phyloP scores from a whole-genome alignment of 352 stramenopile genomes.

The Phytopythium kandeliae region DNA sequence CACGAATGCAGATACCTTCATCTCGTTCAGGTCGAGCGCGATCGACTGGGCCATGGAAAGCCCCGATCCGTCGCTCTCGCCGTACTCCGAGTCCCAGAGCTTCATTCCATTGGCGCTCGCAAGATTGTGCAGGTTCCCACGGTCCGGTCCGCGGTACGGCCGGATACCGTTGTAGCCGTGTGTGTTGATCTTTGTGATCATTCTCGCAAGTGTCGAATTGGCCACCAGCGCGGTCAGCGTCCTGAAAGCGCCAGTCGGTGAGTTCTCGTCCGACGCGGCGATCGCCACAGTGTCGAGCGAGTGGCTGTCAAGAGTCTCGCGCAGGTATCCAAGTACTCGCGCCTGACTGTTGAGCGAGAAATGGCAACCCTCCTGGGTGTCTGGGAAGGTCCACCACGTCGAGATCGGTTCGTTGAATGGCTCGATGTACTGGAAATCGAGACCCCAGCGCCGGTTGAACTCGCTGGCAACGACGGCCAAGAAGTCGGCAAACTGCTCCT shows the following conservation, averaged over 20 bases:
- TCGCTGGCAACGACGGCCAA: slow-evolving; percentile 35
- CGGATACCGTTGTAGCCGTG: slow-evolving; percentile 43
- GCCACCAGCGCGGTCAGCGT: slow-evolving; percentile 25
- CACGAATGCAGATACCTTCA: slow-evolving; percentile 51
- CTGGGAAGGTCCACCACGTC: slow-evolving; percentile 39
- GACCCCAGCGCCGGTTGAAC: slow-evolving; percentile 33
- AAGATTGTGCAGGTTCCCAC: slow-evolving; percentile 24
- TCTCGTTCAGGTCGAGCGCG: slow-evolving; percentile 48
- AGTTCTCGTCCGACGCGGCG: slow-evolving; percentile 50
- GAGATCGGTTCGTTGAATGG: slow-evolving; percentile 57
- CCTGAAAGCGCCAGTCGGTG: slow-evolving; percentile 22
- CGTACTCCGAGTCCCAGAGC: slow-evolving; percentile 61
- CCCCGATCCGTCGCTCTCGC: slow-evolving; percentile 37
- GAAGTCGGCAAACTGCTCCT: slow-evolving; percentile 40
- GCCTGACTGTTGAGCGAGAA: slow-evolving; percentile 38
- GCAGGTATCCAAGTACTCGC: slow-evolving; percentile 29
- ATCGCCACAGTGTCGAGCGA: slow-evolving; percentile 24
- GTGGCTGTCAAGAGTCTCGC: slow-evolving; percentile 25
- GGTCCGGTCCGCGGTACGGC: slow-evolving; percentile 36
- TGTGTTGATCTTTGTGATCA: slow-evolving; percentile 49
- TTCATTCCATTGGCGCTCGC: slow-evolving; percentile 22
- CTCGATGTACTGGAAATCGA: slow-evolving; percentile 50
- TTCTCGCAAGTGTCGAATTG: slow-evolving; percentile 14
- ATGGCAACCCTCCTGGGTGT: slow-evolving; percentile 46
- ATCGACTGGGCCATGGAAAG: slow-evolving; percentile 45